Conservation (phyloP, 257 asterid species). For the Ballota nigra region DNA sequence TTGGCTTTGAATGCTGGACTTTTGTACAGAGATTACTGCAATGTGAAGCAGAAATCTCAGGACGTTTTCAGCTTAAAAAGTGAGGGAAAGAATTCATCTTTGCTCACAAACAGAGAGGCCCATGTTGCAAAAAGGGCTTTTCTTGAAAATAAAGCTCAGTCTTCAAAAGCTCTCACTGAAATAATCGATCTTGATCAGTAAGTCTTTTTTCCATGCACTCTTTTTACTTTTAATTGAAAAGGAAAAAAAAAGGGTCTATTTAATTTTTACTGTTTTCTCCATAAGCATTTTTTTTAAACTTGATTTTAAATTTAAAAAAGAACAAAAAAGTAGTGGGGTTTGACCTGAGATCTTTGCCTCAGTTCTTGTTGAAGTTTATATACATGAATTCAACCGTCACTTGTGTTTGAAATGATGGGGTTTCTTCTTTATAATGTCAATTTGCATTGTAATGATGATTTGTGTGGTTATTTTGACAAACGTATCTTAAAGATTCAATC, state of each 20-base stretch:
- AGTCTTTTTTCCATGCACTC: constrained; percentile 26
- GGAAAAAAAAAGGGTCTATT: constrained; percentile 13
- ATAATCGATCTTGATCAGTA: constrained; percentile 81
- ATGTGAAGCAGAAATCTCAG: constrained; percentile 32
- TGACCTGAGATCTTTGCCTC: constrained; percentile 31
- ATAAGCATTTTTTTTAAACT: too few relatives aligned
- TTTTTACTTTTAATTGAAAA: too few relatives aligned
- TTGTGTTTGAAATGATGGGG: constrained; percentile 20
- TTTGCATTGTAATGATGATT: constrained; percentile 14
- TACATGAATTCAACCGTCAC: constrained; percentile 20
- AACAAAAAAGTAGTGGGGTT: constrained; percentile 27
- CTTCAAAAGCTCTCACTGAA: constrained; percentile 31
- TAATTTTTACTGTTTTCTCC: too few relatives aligned
- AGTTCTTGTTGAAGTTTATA: background rate
- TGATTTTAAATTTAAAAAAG: background rate
- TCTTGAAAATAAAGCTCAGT: constrained; percentile 29
- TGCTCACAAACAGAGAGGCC: constrained; percentile 26
- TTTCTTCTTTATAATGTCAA: constrained; percentile 5
- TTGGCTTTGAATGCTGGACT: constrained; percentile 53
- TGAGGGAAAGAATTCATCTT: constrained; percentile 37
- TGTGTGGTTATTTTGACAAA: constrained; percentile 12
- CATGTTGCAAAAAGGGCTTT: constrained; percentile 29
- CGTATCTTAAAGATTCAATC: constrained; percentile 18
- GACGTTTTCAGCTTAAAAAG: constrained; percentile 33
- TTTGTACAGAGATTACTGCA: constrained; percentile 49